Percentiles rank a stretch among this genome's conserved stretches.
Conservation (phyloP, 2,329 filamentous ascomycete genomes). For the Grosmannia huntii region DNA sequence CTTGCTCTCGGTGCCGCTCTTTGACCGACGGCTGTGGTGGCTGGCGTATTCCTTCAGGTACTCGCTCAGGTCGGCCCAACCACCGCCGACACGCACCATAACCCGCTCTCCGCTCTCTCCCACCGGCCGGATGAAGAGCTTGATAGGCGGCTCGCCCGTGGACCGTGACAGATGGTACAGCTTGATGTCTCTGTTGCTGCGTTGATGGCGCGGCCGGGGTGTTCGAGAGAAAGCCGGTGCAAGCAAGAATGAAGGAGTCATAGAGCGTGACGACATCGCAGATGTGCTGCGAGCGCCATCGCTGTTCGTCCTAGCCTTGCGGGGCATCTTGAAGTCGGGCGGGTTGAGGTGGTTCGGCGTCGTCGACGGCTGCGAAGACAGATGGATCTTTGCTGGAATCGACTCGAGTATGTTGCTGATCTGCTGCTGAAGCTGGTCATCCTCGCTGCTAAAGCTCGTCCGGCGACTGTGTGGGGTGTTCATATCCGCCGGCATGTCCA, state of each 20-base stretch:
- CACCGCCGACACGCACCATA: slow-evolving; percentile 95
- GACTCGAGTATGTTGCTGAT: slow-evolving; percentile 66
- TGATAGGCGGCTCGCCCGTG: slow-evolving; percentile 77
- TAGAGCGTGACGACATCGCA: slow-evolving; percentile 40
- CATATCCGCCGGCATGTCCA: slow-evolving; percentile 25
- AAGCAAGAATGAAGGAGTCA: slow-evolving; percentile 56
- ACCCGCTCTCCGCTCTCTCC: slow-evolving; percentile 83
- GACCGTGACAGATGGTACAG: slow-evolving; percentile 83
- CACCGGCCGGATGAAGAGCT: slow-evolving; percentile 85
- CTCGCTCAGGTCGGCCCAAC: slow-evolving; percentile 95
- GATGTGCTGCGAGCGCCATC: slow-evolving; percentile 30
- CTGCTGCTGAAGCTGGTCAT: slow-evolving; percentile 64
- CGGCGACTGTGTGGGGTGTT: slow-evolving; percentile 15
- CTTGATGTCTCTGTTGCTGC: slow-evolving; percentile 63
- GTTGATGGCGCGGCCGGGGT: slow-evolving; percentile 30
- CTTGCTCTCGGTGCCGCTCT: slow-evolving; percentile 32
- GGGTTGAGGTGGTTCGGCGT: slow-evolving; percentile 41
- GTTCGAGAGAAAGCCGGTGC: slow-evolving; percentile 45
- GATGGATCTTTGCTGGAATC: slow-evolving; percentile 67
- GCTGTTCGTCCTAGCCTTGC: slow-evolving; percentile 18
- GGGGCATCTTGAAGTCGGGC: slow-evolving; percentile 40
- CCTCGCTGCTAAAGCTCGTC: slow-evolving; percentile 28
- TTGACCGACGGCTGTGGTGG: slow-evolving; percentile 69
- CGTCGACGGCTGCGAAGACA: slow-evolving; percentile 44
- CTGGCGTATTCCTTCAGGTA: slow-evolving; percentile 88